phyloP scores from a whole-genome alignment of 306 rosid genomes.

The Vigna trinervia region DNA sequence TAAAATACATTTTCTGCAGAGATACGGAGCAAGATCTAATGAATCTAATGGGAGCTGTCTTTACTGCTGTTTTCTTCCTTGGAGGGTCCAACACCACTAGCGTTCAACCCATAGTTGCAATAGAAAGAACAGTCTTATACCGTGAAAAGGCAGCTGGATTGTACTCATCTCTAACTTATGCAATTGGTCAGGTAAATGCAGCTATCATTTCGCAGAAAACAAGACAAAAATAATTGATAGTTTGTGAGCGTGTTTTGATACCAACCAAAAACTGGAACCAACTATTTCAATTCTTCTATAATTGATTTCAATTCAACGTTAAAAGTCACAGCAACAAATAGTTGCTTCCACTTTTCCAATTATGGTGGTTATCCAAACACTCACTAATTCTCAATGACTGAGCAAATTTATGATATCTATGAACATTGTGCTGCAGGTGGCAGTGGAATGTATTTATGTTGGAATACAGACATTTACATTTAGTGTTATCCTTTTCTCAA shows the following conservation, averaged over 20 bases:
- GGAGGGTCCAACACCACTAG: constrained; percentile 51
- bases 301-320: too few species aligned
- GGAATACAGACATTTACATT: constrained; percentile 55
- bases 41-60: constrained; percentile 56
- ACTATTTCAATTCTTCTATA: too few species aligned
- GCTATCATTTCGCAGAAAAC: constrained; percentile 6
- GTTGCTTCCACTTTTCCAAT: too few species aligned
- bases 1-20: constrained; percentile 40
- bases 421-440: constrained; percentile 54
- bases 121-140: constrained; percentile 63
- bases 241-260: not conserved
- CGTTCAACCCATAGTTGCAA: constrained; percentile 58
- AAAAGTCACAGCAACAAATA: too few species aligned
- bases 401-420: constrained; percentile 10
- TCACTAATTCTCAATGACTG: constrained; percentile 13
- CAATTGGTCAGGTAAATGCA: constrained; percentile 63
- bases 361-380: too few species aligned
- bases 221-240: constrained; percentile 5
- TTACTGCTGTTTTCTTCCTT: constrained; percentile 53
- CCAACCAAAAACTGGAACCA: too few species aligned
- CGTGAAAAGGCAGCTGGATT: constrained; percentile 67
- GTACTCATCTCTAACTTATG: constrained; percentile 65
- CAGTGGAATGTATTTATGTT: constrained; percentile 59
- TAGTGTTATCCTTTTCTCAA: constrained; percentile 59
- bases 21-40: constrained; percentile 55